These are phyloP conservation scores for Hygrocybe coccinea DNA, from an alignment of 768 basidiomycete genomes.

Conservation along the genomic window DNA sequence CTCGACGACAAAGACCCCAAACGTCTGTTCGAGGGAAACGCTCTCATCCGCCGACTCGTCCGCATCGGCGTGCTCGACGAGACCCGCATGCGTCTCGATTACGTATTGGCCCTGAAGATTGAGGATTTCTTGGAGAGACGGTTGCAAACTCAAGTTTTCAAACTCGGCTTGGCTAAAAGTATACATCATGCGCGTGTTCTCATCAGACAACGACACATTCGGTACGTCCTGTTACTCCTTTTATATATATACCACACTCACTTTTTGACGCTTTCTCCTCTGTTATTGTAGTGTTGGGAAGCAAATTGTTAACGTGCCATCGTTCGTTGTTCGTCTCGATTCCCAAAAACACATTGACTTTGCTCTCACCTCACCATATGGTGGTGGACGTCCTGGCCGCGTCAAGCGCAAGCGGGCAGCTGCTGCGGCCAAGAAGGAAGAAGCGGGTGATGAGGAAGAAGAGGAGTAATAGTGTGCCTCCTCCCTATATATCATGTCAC, in stretches of 20 bases:
- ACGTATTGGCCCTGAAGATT: conserved; percentile 98
- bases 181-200: conserved; percentile 98
- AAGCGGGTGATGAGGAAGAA: conserved; percentile 85
- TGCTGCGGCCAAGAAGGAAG: conserved; percentile 87
- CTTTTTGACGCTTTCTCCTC: neutral
- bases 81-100: conserved; percentile 98
- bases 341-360: conserved; percentile 99
- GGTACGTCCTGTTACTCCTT: conserved; percentile 45
- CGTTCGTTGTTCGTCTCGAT: conserved; percentile 98
- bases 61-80: conserved; percentile 99
- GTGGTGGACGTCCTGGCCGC: conserved; percentile 90
- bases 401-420: conserved; percentile 98
- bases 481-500: neutral
- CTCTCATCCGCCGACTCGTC: conserved; percentile 90
- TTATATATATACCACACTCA: neutral
- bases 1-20: conserved; percentile 99
- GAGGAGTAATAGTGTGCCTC: conserved; percentile 58
- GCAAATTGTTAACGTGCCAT: conserved; percentile 98
- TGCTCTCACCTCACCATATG: conserved; percentile 92
- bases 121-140: conserved; percentile 99
- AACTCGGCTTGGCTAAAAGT: conserved; percentile 93
- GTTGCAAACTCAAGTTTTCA: conserved; percentile 99
- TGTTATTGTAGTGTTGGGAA: conserved; percentile 73
- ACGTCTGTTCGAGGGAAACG: conserved; percentile 99
- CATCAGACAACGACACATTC: conserved; percentile 98